These are phyloP conservation scores for Ampelocalamus luodianensis DNA, from an alignment of 176 grass and related monocot genomes.

Conservation along the genomic window DNA sequence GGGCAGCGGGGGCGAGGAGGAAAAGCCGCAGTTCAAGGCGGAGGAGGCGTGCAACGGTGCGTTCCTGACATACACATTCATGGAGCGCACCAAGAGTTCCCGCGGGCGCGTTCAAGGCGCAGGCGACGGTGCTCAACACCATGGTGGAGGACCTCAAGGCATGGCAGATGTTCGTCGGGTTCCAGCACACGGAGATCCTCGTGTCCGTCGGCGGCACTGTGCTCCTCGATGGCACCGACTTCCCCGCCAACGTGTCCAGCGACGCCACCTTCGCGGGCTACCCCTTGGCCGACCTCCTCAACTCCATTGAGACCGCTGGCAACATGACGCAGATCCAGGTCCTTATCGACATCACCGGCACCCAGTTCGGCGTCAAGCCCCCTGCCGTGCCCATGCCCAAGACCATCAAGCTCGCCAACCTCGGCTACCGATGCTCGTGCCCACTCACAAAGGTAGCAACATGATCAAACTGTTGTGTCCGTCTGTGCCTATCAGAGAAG, in stretches of 20 bases:
- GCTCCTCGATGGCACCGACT: conserved; percentile 62
- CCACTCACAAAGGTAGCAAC: conserved; percentile 56
- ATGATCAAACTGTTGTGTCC: background rate
- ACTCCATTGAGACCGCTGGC: conserved; percentile 86
- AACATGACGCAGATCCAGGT: conserved; percentile 70
- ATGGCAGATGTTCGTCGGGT: conserved; percentile 92
- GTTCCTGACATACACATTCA: conserved; percentile 85
- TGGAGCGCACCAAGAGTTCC: conserved; percentile 83
- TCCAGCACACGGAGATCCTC: conserved; percentile 85
- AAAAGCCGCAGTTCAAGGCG: conserved; percentile 49
- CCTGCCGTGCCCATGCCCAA: conserved; percentile 80
- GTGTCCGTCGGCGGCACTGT: conserved; percentile 68
- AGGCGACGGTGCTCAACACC: conserved; percentile 70
- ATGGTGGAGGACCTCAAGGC: conserved; percentile 72
- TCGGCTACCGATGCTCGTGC: conserved; percentile 64
- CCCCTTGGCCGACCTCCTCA: conserved; percentile 76
- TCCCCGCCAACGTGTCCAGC: conserved; percentile 68
- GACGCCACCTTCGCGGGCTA: conserved; percentile 66
- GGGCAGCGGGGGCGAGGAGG: conserved; percentile 20
- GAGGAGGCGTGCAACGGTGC: conserved; percentile 80
- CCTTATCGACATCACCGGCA: conserved; percentile 71
- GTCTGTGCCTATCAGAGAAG: background rate
- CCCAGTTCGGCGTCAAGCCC: conserved; percentile 84
- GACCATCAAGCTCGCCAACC: conserved; percentile 74
- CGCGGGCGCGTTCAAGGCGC: conserved; percentile 70